Percentiles rank a stretch among this genome's conserved stretches.
phyloP scores from a whole-genome alignment of 2,329 filamentous ascomycete species.

The Alternaria brassicicola region DNA sequence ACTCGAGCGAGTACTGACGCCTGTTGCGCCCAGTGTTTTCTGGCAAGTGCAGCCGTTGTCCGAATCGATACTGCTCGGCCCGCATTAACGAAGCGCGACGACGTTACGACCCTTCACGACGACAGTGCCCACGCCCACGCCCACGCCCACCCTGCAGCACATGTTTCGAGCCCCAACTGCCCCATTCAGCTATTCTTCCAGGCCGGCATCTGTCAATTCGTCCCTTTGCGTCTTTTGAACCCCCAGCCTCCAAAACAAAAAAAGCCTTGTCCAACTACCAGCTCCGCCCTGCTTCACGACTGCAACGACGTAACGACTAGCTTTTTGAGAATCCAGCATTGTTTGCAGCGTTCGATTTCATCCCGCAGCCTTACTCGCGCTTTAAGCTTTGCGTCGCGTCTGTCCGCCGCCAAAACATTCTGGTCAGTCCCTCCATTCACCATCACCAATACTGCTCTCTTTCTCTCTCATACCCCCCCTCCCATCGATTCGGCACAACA shows the following conservation, averaged over 20 bases:
- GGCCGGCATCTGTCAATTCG: conserved; percentile 37
- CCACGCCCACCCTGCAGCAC: conserved; percentile 23
- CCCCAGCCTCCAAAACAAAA: conserved; percentile 33
- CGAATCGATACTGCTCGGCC: conserved; percentile 42
- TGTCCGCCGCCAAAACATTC: conserved; percentile 20
- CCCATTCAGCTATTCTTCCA: conserved; percentile 35
- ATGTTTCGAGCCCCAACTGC: conserved; percentile 25
- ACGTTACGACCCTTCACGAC: conserved; percentile 42
- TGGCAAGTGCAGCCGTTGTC: conserved; percentile 32
- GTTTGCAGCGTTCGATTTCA: conserved; percentile 48
- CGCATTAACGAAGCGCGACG: conserved; percentile 40
- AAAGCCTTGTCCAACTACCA: conserved; percentile 37
- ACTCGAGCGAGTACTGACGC: conserved; percentile 32
- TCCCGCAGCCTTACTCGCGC: conserved; percentile 16
- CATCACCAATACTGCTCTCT: neutral
- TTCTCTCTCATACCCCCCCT: neutral
- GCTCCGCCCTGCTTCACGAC: conserved; percentile 43
- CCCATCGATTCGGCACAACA: neutral
- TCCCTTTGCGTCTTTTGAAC: conserved; percentile 41
- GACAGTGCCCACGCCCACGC: conserved; percentile 17
- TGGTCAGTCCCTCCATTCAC: conserved; percentile 22
- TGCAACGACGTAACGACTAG: conserved; percentile 51
- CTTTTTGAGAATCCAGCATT: conserved; percentile 48
- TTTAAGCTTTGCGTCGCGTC: conserved; percentile 19
- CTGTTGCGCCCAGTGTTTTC: conserved; percentile 34